These are phyloP conservation scores for Salvia hispanica DNA, from an alignment of 257 asterid genomes.

Conservation along the genomic window DNA sequence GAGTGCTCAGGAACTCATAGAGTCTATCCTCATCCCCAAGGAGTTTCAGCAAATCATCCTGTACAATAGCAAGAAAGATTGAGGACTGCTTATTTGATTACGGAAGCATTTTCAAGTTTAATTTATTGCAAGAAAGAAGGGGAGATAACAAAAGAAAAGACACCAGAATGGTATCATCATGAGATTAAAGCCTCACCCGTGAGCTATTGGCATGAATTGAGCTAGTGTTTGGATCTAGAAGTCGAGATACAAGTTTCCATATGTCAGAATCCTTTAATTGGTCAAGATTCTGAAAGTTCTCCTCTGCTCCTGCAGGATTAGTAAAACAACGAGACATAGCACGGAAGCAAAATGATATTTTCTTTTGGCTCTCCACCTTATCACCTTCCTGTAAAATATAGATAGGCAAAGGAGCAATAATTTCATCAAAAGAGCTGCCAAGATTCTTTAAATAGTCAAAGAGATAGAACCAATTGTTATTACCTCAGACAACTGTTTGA, in stretches of 20 bases:
- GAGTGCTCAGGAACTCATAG: conserved; percentile 70
- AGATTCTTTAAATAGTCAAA: conserved; percentile 23
- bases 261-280: conserved; percentile 79
- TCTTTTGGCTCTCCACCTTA: conserved; percentile 75
- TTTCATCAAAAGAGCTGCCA: conserved; percentile 27
- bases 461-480: conserved; percentile 20
- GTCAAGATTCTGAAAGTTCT: conserved; percentile 79
- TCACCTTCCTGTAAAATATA: conserved; percentile 67
- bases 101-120: conserved; percentile 20
- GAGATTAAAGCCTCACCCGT: conserved; percentile 60
- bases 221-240: conserved; percentile 76
- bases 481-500: conserved; percentile 78
- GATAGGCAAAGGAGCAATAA: conserved; percentile 31
- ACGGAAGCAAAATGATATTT: conserved; percentile 67
- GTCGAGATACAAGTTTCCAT: conserved; percentile 63
- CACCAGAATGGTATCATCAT: conserved; percentile 21
- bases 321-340: conserved; percentile 86
- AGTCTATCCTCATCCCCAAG: conserved; percentile 82
- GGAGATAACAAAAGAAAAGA: conserved; percentile 23
- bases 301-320: conserved; percentile 84
- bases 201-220: conserved; percentile 54
- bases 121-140: conserved; percentile 19
- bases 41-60: conserved; percentile 74
- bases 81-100: conserved; percentile 32
- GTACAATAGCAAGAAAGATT: conserved; percentile 34